Base-by-base conservation (phyloP, 2,329 filamentous ascomycete species). In the Incumbomyces delicatus region DNA sequence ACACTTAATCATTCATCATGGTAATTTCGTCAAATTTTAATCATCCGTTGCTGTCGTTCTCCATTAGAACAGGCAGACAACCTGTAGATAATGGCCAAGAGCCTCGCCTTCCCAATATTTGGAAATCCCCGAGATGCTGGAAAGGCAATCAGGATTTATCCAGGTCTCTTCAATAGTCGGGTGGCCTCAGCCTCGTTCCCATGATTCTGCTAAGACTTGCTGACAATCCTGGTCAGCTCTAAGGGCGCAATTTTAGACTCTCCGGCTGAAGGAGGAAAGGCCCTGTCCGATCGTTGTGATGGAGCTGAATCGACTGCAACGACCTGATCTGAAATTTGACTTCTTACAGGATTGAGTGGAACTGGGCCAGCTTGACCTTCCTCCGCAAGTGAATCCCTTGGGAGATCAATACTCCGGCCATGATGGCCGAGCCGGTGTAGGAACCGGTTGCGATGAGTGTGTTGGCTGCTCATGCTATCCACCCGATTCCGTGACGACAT, bases 391-490 rank as follows among this genome's bases (percentile, higher is more conserved):
- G 52, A 53, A n/a, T 56, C 53, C 18, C 51, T 47, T 13, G 46
- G 48, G 14, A 37, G 41, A 31, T 56, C 54, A 3, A 47, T 41
- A 32, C 48, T 51, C 38, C 43, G 43, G 18, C 32, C 42, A 18
- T 38, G 13, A n/a, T 62, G 62, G 29, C 59, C 56, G 2, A 60
- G 57, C n/a, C 77, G 72, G 31, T 71, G 66, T 61, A 84, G 78
- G 65, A 83, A 83, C 2, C 79, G 72, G 52, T 80, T 81, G 6
- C 75, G 72, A 48, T 78, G 76, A 5, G 66, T 65, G 4, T 69
- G 65, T 12, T 64, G 64, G 34, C 63, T 56, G 18, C 37, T 50
- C 14, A 55, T 44, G 27, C 31, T 34, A 12, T 35, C 42, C 8
- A 31, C 46, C 60, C 46, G 48, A 64, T 16, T 53, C 59, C 27